phyloP scores from a whole-genome alignment of 2,329 filamentous ascomycete species.

The Botrytis pseudocinerea region DNA sequence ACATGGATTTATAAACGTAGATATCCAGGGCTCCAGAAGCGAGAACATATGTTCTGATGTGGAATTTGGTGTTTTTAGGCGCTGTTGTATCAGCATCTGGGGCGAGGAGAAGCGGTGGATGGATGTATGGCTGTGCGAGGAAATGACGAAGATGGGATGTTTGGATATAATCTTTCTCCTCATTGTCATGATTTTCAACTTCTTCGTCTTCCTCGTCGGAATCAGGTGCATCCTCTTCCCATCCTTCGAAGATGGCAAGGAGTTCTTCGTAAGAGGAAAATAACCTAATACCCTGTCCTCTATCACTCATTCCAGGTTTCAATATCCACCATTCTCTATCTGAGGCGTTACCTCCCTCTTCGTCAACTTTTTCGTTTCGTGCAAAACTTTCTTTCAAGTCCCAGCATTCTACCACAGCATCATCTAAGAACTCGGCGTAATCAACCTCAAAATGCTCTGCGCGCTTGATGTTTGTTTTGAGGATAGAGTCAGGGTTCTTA shows the following conservation, averaged over 20 bases:
- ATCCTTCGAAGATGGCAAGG: conserved; percentile 85
- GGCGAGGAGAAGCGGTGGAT: conserved; percentile 74
- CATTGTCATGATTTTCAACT: conserved; percentile 53
- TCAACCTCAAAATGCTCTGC: conserved; percentile 90
- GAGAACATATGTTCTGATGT: conserved; percentile 89
- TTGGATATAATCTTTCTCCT: conserved; percentile 58
- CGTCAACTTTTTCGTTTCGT: conserved; percentile 61
- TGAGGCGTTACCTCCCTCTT: conserved; percentile 48
- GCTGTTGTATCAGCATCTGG: conserved; percentile 28
- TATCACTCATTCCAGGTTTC: conserved; percentile 96
- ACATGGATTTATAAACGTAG: conserved; percentile 87
- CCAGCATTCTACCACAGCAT: conserved; percentile 86
- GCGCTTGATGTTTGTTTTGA: conserved; percentile 71
- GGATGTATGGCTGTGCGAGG: conserved; percentile 91
- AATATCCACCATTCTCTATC: conserved; percentile 92
- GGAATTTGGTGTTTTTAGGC: conserved; percentile 75
- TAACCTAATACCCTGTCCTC: conserved; percentile 87
- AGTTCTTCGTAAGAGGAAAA: conserved; percentile 85
- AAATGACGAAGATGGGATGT: conserved; percentile 94
- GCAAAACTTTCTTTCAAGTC: conserved; percentile 79
- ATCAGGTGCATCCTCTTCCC: conserved; percentile 71
- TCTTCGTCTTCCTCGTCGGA: conserved; percentile 59
- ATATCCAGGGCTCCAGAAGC: conserved; percentile 76
- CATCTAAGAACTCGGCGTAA: conserved; percentile 94
- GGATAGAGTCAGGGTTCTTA: conserved; percentile 73